phyloP scores from a whole-genome alignment of 805 yeast genomes.

The Candida nonsorbophila region DNA sequence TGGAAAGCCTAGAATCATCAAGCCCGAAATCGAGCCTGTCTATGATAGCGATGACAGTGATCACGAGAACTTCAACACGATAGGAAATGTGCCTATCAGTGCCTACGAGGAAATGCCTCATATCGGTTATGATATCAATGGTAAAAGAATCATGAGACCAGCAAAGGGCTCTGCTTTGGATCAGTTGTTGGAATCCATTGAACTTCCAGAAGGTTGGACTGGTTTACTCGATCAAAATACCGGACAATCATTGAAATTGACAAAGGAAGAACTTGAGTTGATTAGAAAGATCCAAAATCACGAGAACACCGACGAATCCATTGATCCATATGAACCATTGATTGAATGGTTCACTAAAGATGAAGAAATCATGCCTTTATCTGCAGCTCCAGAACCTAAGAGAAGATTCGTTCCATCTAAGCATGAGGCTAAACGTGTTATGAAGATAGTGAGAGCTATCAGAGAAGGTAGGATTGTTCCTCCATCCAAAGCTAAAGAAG shows the following conservation, averaged over 20 bases:
- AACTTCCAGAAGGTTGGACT: slow-evolving; percentile 98
- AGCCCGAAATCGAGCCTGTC: slow-evolving; percentile 90
- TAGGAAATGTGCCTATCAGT: slow-evolving; percentile 87
- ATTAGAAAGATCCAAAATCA: slow-evolving; percentile 81
- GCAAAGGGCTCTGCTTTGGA: slow-evolving; percentile 95
- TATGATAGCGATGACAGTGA: slow-evolving; percentile 95
- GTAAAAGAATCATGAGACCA: slow-evolving; percentile 98
- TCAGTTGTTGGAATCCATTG: slow-evolving; percentile 81
- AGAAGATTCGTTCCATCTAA: slow-evolving; percentile 95
- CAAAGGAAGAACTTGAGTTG: slow-evolving; percentile 83
- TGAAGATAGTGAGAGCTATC: slow-evolving; percentile 94
- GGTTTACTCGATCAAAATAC: slow-evolving; percentile 89
- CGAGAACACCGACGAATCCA: slow-evolving; percentile 71
- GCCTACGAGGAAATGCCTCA: slow-evolving; percentile 98
- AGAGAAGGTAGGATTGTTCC: slow-evolving; percentile 93
- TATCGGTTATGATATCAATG: slow-evolving; percentile 93
- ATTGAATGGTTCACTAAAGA: slow-evolving; percentile 93
- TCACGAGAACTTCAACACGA: slow-evolving; percentile 71
- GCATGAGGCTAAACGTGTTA: slow-evolving; percentile 91
- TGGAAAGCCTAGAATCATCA: slow-evolving; percentile 71
- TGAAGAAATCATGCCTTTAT: slow-evolving; percentile 82
- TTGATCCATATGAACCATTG: slow-evolving; percentile 88
- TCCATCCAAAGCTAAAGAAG: slow-evolving; percentile 51
- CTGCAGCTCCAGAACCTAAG: slow-evolving; percentile 95
- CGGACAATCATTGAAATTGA: slow-evolving; percentile 76